Evolutionary conservation across 108 stramenopile genomes (phyloP).

Genomic region (Nitzschia inconspicua): DNA sequence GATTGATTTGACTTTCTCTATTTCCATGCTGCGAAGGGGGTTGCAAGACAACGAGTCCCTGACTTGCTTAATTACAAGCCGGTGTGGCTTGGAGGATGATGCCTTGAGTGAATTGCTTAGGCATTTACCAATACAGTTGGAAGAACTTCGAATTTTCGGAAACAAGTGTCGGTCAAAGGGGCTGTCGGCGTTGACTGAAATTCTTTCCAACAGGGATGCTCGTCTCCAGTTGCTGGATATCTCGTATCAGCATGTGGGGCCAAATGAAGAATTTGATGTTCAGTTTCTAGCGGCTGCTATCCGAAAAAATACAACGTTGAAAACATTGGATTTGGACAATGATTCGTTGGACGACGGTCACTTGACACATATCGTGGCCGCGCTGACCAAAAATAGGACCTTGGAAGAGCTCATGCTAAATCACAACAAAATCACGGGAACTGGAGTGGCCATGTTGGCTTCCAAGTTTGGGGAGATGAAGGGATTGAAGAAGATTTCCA

Average conservation of each 20-base stretch:
- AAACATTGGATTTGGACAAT: slow-evolving; percentile 28
- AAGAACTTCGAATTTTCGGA: slow-evolving; percentile 31
- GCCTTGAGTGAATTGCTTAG: slow-evolving; percentile 11
- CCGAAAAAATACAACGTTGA: slow-evolving; percentile 10
- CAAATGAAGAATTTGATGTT: slow-evolving; percentile 23
- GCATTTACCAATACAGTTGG: slow-evolving; percentile 11
- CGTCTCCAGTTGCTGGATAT: slow-evolving; percentile 22
- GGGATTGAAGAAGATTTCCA: slow-evolving; percentile 36
- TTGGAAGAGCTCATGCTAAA: slow-evolving; percentile 36
- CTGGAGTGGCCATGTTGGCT: slow-evolving; percentile 16
- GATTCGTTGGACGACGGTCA: slow-evolving; percentile 22
- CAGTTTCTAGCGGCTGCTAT: slow-evolving; percentile 3
- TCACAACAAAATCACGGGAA: slow-evolving; percentile 30
- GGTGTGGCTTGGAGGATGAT: slow-evolving; percentile 30
- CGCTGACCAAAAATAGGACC: slow-evolving; percentile 23
- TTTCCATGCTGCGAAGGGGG: slow-evolving; percentile 2
- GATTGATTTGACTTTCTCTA: slow-evolving; percentile 23
- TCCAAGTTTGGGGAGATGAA: slow-evolving; percentile 25
- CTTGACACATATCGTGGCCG: slow-evolving; percentile 8
- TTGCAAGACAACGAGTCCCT: slow-evolving; percentile 16
- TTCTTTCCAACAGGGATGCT: neutral
- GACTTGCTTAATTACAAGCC: slow-evolving; percentile 16
- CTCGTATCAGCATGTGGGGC: slow-evolving; percentile 25
- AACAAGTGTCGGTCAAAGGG: slow-evolving; percentile 34
- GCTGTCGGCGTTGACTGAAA: slow-evolving; percentile 5